phyloP scores from a whole-genome alignment of 2,329 filamentous ascomycete genomes.

The Fusarium sp. region DNA sequence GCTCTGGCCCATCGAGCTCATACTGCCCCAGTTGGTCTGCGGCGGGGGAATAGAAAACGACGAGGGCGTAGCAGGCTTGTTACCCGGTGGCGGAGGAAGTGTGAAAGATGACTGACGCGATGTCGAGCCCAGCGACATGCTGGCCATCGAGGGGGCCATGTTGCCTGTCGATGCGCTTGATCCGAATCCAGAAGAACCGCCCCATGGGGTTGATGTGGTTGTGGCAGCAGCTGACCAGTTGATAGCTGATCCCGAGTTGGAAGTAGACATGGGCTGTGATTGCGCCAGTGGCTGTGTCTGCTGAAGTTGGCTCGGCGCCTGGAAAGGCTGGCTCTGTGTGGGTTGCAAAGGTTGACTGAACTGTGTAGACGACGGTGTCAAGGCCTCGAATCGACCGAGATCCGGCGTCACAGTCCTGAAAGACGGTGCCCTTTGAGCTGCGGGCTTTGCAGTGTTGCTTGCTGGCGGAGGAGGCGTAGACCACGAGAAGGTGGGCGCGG shows the following conservation, averaged over 20 bases:
- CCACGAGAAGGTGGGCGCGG: slow-evolving; percentile 69
- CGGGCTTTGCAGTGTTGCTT: slow-evolving; percentile 45
- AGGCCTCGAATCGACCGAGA: slow-evolving; percentile 61
- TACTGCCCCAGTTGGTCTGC: slow-evolving; percentile 41
- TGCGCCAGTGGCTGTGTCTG: slow-evolving; percentile 35
- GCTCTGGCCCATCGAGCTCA: slow-evolving; percentile 1
- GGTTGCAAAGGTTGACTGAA: slow-evolving; percentile 69
- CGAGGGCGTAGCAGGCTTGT: slow-evolving; percentile 44
- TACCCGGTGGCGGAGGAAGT: slow-evolving; percentile 62
- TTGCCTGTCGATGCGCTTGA: slow-evolving; percentile 32
- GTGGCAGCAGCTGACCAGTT: slow-evolving; percentile 60
- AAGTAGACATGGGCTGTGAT: slow-evolving; percentile 25
- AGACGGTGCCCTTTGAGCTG: slow-evolving; percentile 41
- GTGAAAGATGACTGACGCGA: slow-evolving; percentile 62
- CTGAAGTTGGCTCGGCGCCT: slow-evolving; percentile 40
- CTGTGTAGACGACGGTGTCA: slow-evolving; percentile 68
- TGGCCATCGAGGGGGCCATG: slow-evolving; percentile 57
- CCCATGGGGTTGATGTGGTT: slow-evolving; percentile 61
- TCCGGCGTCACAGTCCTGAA: slow-evolving; percentile 69
- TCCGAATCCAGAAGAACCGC: slow-evolving; percentile 49
- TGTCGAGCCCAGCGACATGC: slow-evolving; percentile 57
- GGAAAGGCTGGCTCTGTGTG: slow-evolving; percentile 41
- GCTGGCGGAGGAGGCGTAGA: slow-evolving; percentile 66
- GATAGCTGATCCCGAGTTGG: slow-evolving; percentile 51
- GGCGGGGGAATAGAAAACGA: slow-evolving; percentile 61